These are phyloP conservation scores for Leishmania braziliensis DNA, from an alignment of 208 protist species.

Conservation along the genomic window DNA sequence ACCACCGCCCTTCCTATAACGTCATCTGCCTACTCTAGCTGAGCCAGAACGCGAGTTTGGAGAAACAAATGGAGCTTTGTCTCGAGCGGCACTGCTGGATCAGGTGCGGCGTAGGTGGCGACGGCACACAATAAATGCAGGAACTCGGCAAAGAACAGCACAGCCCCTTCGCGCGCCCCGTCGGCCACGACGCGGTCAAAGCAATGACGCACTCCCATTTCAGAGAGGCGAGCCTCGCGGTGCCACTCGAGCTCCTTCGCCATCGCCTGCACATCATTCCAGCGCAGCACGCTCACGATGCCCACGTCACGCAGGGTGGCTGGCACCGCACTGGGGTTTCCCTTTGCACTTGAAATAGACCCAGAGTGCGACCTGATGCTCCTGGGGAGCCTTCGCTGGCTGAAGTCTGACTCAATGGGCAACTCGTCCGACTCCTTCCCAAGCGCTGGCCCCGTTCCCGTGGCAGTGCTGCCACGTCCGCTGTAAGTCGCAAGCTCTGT, in stretches of 20 bases:
- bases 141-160: conserved; percentile 77
- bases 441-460: background rate
- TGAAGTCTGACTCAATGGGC: background rate
- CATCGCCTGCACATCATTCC: conserved; percentile 41
- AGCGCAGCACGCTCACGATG: conserved; percentile 67
- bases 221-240: conserved; percentile 12
- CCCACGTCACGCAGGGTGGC: conserved; percentile 41
- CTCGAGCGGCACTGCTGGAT: conserved; percentile 54
- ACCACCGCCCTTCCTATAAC: background rate
- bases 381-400: background rate
- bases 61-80: conserved; percentile 64
- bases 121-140: conserved; percentile 67
- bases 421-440: background rate
- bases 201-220: conserved; percentile 35
- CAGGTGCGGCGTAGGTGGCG: conserved; percentile 39
- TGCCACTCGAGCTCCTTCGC: conserved; percentile 60
- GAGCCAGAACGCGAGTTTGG: conserved; percentile 37
- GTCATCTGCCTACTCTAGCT: conserved; percentile 2
- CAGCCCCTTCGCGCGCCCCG: conserved; percentile 40
- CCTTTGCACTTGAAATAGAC: background rate
- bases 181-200: conserved; percentile 51
- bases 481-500: conserved; percentile 18
- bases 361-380: background rate
- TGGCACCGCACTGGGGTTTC: no score
- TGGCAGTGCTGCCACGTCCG: conserved; percentile 3